Conservation (phyloP, 495 filamentous ascomycete species). For the Xylaria intraflava region DNA sequence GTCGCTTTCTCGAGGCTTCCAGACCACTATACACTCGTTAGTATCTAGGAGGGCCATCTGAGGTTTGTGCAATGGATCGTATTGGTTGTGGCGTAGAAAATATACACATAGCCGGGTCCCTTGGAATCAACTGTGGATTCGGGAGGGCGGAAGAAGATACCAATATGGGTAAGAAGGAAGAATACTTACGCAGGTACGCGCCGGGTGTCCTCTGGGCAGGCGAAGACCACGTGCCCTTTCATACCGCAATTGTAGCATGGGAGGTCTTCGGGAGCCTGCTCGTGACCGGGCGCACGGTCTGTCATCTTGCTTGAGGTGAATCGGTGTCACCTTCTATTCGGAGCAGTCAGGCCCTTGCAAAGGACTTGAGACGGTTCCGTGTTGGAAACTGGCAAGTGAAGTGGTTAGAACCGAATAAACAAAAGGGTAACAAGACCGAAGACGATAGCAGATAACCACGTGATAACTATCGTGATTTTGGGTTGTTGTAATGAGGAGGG, state of each 20-base stretch:
- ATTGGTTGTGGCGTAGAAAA: background rate
- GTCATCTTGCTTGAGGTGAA: slow-evolving; percentile 20
- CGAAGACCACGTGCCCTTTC: slow-evolving; percentile 42
- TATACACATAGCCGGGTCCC: background rate
- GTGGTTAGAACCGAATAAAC: background rate
- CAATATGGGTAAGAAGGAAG: background rate
- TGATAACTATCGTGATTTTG: background rate
- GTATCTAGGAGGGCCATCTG: background rate
- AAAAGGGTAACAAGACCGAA: background rate
- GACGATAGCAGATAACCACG: background rate
- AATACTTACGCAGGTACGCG: slow-evolving; percentile 53
- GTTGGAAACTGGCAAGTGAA: background rate
- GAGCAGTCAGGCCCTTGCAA: background rate
- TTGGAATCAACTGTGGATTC: background rate
- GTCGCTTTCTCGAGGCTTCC: slow-evolving; percentile 31
- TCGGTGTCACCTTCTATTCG: background rate
- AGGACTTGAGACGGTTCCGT: background rate
- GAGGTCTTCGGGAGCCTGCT: slow-evolving; percentile 26
- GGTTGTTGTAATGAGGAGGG: background rate
- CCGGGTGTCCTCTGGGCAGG: slow-evolving; percentile 45
- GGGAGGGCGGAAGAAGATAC: slow-evolving; percentile 6
- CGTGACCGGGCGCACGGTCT: slow-evolving; percentile 30
- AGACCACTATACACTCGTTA: slow-evolving; percentile 30
- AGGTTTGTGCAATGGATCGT: background rate
- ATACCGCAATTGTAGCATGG: slow-evolving; percentile 48